These are phyloP conservation scores for Neurospora tetraspora DNA, from an alignment of 495 filamentous ascomycete species.

Conservation along the genomic window DNA sequence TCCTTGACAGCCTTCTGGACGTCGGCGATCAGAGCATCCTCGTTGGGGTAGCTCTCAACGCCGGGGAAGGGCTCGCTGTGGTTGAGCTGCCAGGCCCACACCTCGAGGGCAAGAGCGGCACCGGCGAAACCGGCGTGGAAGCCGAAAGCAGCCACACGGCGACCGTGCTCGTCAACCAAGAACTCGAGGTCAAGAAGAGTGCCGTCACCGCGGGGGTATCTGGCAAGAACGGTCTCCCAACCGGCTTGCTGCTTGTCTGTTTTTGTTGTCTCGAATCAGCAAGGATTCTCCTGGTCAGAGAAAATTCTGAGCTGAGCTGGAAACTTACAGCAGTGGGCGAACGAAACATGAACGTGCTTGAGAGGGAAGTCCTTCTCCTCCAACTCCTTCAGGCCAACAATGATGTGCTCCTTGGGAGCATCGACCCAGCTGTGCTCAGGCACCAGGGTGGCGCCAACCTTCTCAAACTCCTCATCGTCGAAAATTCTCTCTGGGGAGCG, in stretches of 20 bases:
- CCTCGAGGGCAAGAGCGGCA: slow-evolving; percentile 70
- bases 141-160: slow-evolving; percentile 64
- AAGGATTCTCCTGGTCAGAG: not conserved
- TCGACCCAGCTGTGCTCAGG: slow-evolving; percentile 69
- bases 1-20: slow-evolving; percentile 62
- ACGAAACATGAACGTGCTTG: slow-evolving; percentile 78
- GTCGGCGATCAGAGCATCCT: slow-evolving; percentile 59
- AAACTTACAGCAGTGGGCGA: slow-evolving; percentile 47
- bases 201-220: slow-evolving; percentile 76
- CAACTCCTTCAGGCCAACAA: slow-evolving; percentile 90
- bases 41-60: slow-evolving; percentile 66
- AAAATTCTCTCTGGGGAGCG: slow-evolving; percentile 74
- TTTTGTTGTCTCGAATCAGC: slow-evolving; percentile 15
- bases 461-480: slow-evolving; percentile 56
- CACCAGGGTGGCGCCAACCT: slow-evolving; percentile 64
- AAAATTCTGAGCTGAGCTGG: slow-evolving; percentile 15
- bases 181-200: slow-evolving; percentile 88
- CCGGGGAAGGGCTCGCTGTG: slow-evolving; percentile 57
- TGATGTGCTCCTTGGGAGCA: slow-evolving; percentile 69
- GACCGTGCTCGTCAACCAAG: slow-evolving; percentile 65
- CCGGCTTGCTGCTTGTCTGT: slow-evolving; percentile 80
- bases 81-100: slow-evolving; percentile 80
- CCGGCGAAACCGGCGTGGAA: slow-evolving; percentile 78
- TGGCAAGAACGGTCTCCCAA: slow-evolving; percentile 71
- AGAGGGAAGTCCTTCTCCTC: slow-evolving; percentile 83